These are phyloP conservation scores for Pseudoperonospora humuli DNA, from an alignment of 352 stramenopile genomes.

Conservation along the genomic window DNA sequence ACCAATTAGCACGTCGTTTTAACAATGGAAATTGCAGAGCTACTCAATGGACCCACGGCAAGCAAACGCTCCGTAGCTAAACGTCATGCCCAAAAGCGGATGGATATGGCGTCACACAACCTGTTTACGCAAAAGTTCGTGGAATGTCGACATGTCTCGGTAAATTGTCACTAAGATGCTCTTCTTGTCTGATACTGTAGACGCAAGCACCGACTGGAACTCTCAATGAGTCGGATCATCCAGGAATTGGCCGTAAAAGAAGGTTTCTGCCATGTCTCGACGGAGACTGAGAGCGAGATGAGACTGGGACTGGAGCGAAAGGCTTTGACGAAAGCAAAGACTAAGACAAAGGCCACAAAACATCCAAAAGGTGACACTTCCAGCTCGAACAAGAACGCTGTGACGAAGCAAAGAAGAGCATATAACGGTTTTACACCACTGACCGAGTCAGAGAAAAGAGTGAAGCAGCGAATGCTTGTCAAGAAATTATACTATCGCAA, in stretches of 20 bases:
- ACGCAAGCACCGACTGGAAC: slow-evolving; percentile 22
- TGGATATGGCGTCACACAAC: slow-evolving; percentile 57
- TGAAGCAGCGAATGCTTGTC: slow-evolving; percentile 62
- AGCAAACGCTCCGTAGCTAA: neutral
- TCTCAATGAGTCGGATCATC: slow-evolving; percentile 49
- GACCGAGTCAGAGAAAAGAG: slow-evolving; percentile 49
- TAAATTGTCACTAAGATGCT: slow-evolving; percentile 7
- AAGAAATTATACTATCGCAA: slow-evolving; percentile 72
- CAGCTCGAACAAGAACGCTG: slow-evolving; percentile 1
- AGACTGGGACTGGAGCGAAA: neutral
- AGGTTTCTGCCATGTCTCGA: neutral
- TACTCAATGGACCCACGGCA: slow-evolving; percentile 17
- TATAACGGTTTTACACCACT: slow-evolving; percentile 30
- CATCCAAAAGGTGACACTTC: slow-evolving; percentile 1
- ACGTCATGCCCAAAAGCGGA: slow-evolving; percentile 14
- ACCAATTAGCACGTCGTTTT: slow-evolving; percentile 4
- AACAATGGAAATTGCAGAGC: slow-evolving; percentile 15
- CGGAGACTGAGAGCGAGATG: neutral
- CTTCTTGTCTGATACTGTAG: slow-evolving; percentile 6
- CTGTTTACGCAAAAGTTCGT: slow-evolving; percentile 30
- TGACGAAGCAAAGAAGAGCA: slow-evolving; percentile 7
- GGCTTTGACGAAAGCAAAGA: neutral
- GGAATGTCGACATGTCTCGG: neutral
- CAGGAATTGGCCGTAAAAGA: slow-evolving; percentile 22
- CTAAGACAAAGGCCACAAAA: slow-evolving; percentile 2